Conservation (phyloP, 2,329 filamentous ascomycete species). For the Sordariomycetes sp. region DNA sequence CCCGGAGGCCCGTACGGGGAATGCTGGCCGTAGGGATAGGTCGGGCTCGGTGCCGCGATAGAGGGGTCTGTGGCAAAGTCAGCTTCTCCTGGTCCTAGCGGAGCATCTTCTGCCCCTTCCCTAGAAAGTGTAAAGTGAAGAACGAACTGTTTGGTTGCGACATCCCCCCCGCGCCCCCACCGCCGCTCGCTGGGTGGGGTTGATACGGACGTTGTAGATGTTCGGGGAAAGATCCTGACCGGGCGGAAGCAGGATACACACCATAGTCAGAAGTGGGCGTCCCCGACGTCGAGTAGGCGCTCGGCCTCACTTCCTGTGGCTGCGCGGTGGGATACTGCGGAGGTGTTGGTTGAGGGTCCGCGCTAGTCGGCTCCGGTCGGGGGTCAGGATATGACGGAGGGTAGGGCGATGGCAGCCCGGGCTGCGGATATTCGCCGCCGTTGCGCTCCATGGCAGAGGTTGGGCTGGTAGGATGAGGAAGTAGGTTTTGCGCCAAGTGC, state of each 20-base stretch:
- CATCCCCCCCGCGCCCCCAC: conserved; percentile 75
- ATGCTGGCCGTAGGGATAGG: conserved; percentile 74
- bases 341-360: conserved; percentile 91
- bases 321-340: conserved; percentile 62
- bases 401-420: conserved; percentile 74
- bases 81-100: neutral
- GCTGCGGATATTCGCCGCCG: conserved; percentile 71
- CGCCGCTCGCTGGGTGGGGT: conserved; percentile 61
- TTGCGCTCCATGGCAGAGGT: conserved; percentile 41
- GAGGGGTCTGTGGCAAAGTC: conserved; percentile 75
- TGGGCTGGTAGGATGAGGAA: neutral
- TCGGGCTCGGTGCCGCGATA: conserved; percentile 86
- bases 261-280: conserved; percentile 87
- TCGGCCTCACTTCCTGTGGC: conserved; percentile 62
- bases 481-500: neutral
- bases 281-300: conserved; percentile 62
- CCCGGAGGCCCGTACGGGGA: conserved; percentile 78
- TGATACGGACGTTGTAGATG: conserved; percentile 81
- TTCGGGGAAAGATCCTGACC: conserved; percentile 77
- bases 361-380: conserved; percentile 74
- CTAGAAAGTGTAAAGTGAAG: neutral
- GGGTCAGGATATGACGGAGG: conserved; percentile 54
- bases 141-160: conserved; percentile 89
- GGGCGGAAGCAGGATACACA: conserved; percentile 62
- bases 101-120: neutral